These are phyloP conservation scores for Amauroascus verrucosus DNA, from an alignment of 2,329 filamentous ascomycete genomes.

Conservation along the genomic window DNA sequence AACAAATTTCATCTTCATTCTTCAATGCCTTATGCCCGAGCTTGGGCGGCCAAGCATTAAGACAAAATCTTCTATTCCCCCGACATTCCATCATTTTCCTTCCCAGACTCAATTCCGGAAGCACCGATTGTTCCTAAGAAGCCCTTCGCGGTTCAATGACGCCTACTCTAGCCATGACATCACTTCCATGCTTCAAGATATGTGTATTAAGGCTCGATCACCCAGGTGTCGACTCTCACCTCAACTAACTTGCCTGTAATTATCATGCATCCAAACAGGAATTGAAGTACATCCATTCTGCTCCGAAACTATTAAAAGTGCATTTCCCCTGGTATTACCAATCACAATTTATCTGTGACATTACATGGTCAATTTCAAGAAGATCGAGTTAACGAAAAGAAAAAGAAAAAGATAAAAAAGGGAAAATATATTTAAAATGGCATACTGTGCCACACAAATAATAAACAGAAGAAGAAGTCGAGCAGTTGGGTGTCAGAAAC, in stretches of 20 bases:
- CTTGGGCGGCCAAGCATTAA: too few relatives aligned
- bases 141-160: too few relatives aligned
- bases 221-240: neutral
- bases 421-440: neutral
- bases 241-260: too few relatives aligned
- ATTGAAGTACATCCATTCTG: too few relatives aligned
- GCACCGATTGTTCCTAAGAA: too few relatives aligned
- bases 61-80: too few relatives aligned
- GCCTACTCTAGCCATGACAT: too few relatives aligned
- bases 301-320: neutral
- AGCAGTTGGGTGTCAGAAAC: slow-evolving; percentile 9
- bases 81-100: too few relatives aligned
- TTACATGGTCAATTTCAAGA: neutral
- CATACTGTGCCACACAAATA: neutral
- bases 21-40: too few relatives aligned
- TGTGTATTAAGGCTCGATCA: neutral
- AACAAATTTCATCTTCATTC: too few relatives aligned
- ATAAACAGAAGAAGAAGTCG: slow-evolving; percentile 1
- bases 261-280: too few relatives aligned
- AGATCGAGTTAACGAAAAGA: neutral
- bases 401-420: neutral
- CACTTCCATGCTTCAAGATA: neutral
- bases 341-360: neutral
- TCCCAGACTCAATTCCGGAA: too few relatives aligned
- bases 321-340: neutral